Evolutionary conservation across 768 basidiomycete genomes (phyloP).

Genomic region (Auricularia sp.): DNA sequence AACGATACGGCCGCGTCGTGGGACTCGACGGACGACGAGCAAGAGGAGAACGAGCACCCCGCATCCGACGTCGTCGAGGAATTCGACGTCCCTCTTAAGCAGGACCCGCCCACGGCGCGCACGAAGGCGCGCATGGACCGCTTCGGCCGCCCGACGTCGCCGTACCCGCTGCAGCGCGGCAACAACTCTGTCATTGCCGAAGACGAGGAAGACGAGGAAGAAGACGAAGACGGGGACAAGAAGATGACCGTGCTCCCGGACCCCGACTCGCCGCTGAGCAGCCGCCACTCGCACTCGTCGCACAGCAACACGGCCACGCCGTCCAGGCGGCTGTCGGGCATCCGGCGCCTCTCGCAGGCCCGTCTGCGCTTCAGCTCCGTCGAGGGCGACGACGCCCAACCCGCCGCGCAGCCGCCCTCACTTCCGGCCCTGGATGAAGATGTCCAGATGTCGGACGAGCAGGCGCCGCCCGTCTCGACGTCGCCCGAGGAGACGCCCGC

Average conservation of each 20-base stretch:
- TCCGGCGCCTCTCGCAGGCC: no score
- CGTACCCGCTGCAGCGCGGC: slow-evolving; percentile 34
- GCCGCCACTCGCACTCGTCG: not conserved
- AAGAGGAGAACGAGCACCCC: slow-evolving; percentile 23
- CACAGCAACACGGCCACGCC: not conserved
- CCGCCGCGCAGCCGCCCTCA: not conserved
- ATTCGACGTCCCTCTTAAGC: slow-evolving; percentile 49
- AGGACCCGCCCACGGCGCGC: slow-evolving; percentile 52
- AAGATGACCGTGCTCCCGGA: not conserved
- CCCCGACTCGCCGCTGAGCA: not conserved
- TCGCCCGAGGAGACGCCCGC: not conserved
- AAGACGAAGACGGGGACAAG: not conserved
- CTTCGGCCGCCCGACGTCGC: slow-evolving; percentile 66
- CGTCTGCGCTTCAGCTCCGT: not conserved
- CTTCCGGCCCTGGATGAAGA: not conserved
- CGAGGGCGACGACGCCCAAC: not conserved
- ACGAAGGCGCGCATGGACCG: slow-evolving; percentile 39
- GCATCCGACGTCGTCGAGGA: slow-evolving; percentile 52
- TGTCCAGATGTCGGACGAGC: not conserved
- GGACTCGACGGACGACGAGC: slow-evolving; percentile 12
- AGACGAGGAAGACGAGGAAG: slow-evolving; percentile 9
- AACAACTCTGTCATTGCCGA: slow-evolving; percentile 10
- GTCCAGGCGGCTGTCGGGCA: not conserved
- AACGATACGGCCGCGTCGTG: slow-evolving; percentile 19
- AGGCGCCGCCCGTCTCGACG: not conserved